Evolutionary conservation across 106 monocot species (phyloP), one percentile per base, ranked within the genome.

Genomic region (Triglochin maritima): DNA sequence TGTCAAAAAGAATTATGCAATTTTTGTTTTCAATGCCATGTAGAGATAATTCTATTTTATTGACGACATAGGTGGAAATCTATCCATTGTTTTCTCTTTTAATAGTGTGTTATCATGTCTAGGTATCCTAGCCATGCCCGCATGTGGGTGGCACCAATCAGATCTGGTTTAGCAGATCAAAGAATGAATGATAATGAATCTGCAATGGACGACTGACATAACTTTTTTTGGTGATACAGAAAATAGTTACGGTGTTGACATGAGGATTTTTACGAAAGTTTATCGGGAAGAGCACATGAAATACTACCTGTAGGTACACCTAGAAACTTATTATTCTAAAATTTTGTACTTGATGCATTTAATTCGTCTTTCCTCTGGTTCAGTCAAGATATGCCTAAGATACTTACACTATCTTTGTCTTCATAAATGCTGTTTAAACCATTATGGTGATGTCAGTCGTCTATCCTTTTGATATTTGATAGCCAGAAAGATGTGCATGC

Each of bases 121-220:
- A 98, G 96, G 96, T 98, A 98, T 76, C 96, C 96, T 65, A 98
- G 96, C 69, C 91, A 98, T 86, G 96, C 96, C 69, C 83, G 91
- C 4, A 91, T 98, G 91, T 98, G 96, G 96, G n/a, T 98, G 49
- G 91, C 88, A 47, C 96, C 96, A 61, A 84, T 92, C 50, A 88
- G 86, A 71, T 80, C 91, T 69, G 80, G 82, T 68, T 74, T 98
- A 60, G 78, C 67, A 14, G 88, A 98, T 55, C 85, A 92, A 52
- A 98, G 88, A 72, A 80, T 74, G 84, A 60, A 80, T 65, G 96
- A 98, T 63, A 78, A 84, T 68, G 80, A 91, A 46, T 71, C 69
- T 71, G 77, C 88, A 65, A 88, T 98, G 88, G 69, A 58, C 67
- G 88, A 88, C 57, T 98, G 96, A 91, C 49, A 71, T 65, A 73